Base-by-base conservation (phyloP, 176 grass and related monocot species). In the Ensete glaucum region DNA sequence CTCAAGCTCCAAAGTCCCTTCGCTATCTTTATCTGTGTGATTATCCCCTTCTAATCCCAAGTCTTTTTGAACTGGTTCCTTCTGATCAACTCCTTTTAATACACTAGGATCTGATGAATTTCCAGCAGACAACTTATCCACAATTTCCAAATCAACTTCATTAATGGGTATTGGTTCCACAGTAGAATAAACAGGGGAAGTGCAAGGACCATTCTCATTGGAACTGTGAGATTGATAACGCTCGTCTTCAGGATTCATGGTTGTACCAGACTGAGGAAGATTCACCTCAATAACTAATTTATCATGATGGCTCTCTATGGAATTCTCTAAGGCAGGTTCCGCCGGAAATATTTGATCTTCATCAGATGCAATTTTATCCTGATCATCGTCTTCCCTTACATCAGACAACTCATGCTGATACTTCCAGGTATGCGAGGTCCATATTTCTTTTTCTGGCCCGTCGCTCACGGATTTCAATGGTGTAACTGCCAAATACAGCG, bases 401-500 rank as follows among this genome's bases (percentile, higher is more conserved):
- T 79, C 74, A 76, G 66, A 26, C 56, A 73, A 77, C 64, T 27
- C 27, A 52, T 80, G 68, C 54, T 60, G 23, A 73, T 81, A 73
- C 64, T 34, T 62, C 78, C 85, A 69, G 50, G 71, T 74, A 73
- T 29, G 64, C 60, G 67, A 49, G 74, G 50, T 73, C 81, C 83
- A 89, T 84, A 87, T 68, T 71, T 79, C 78, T 14, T 50, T 67
- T 73, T 88, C 81, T 55, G 76, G 82, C 76, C 85, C 81, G 59
- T 81, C 26, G 34, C 88, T 99, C 69, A 86, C 88, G 73, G 91
- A 99, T 86, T 89, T 95, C 67, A 99, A 67, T 54, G 91, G 96
- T 73, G 96, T 99, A 84, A 89, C 88, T 67, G 88, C 86, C 78
- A 99, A 74, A 71, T 84, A 99, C 21, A 99, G 91, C 63, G 87